Conservation (phyloP, 805 yeast species). For the Myxozyma melibiosi region DNA sequence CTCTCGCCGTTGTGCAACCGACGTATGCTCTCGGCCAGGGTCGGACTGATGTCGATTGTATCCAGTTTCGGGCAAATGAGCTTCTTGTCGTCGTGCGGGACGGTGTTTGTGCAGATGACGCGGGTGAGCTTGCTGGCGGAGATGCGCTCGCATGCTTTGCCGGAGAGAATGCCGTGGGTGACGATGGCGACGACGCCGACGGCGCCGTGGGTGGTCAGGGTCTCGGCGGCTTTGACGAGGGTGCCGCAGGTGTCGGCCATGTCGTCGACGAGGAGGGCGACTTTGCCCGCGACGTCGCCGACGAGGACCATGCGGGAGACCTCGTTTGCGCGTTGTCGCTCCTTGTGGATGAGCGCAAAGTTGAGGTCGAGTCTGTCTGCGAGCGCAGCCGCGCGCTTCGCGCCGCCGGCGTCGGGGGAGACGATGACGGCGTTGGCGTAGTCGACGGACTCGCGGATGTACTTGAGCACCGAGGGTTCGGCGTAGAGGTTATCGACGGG, state of each 20-base stretch:
- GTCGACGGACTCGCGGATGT: constrained; percentile 67
- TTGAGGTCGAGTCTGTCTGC: constrained; percentile 91
- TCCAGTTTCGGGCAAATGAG: constrained; percentile 68
- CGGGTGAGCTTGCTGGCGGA: constrained; percentile 65
- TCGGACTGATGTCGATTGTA: constrained; percentile 80
- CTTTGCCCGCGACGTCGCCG: constrained; percentile 85
- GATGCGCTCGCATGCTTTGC: constrained; percentile 75
- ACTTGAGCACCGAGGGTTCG: constrained; percentile 85
- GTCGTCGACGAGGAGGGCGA: constrained; percentile 88
- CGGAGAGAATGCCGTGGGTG: constrained; percentile 92
- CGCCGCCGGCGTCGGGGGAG: constrained; percentile 99
- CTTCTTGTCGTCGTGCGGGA: constrained; percentile 73
- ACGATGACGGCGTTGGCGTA: constrained; percentile 70
- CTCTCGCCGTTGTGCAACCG: constrained; percentile 96
- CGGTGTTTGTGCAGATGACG: constrained; percentile 90
- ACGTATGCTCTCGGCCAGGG: constrained; percentile 77
- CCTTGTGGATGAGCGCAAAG: constrained; percentile 95
- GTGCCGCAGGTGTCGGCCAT: constrained; percentile 99
- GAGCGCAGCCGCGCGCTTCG: constrained; percentile 90
- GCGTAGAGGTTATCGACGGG: constrained; percentile 97
- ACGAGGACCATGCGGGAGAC: constrained; percentile 93
- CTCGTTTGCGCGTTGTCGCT: constrained; percentile 92
- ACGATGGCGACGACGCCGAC: constrained; percentile 86
- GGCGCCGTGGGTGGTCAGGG: constrained; percentile 79
- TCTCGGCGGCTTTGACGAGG: constrained; percentile 89